Percentiles rank a stretch among this genome's conserved stretches.
These are phyloP conservation scores for Mucor irregularis DNA, from an alignment of 371 early-diverging fungal species.

Conservation along the genomic window DNA sequence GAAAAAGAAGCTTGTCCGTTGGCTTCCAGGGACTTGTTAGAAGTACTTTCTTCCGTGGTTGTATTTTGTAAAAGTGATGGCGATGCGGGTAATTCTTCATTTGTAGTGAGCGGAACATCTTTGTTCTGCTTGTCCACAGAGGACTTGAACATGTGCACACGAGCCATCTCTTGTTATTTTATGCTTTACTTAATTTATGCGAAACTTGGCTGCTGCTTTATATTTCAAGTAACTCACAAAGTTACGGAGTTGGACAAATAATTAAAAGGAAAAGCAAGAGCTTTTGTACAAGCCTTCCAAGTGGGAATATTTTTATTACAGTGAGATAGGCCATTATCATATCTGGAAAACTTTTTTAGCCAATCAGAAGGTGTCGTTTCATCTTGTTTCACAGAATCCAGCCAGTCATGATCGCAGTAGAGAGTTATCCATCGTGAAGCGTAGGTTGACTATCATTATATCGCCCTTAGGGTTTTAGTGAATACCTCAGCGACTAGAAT, in stretches of 20 bases:
- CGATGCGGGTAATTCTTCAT: constrained; percentile 12
- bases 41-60: neutral
- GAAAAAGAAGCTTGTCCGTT: constrained; percentile 1
- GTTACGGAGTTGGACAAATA: constrained; percentile 5
- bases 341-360: neutral
- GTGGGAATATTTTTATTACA: neutral
- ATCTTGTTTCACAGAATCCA: no score
- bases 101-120: neutral
- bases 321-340: neutral
- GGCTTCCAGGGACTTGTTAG: neutral
- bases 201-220: neutral
- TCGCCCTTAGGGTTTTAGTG: no score
- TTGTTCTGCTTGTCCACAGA: constrained; percentile 10
- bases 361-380: neutral
- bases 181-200: constrained; percentile 1
- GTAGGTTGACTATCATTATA: no score
- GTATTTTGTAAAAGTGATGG: neutral
- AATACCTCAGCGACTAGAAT: no score
- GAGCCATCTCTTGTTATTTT: constrained; percentile 15
- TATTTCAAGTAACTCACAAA: constrained; percentile 5
- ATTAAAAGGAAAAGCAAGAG: constrained; percentile 15
- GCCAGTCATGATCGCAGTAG: no score
- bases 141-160: constrained; percentile 28
- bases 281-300: constrained; percentile 11
- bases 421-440: no score